phyloP scores from a whole-genome alignment of 208 protist species.

The Leishmania braziliensis region DNA sequence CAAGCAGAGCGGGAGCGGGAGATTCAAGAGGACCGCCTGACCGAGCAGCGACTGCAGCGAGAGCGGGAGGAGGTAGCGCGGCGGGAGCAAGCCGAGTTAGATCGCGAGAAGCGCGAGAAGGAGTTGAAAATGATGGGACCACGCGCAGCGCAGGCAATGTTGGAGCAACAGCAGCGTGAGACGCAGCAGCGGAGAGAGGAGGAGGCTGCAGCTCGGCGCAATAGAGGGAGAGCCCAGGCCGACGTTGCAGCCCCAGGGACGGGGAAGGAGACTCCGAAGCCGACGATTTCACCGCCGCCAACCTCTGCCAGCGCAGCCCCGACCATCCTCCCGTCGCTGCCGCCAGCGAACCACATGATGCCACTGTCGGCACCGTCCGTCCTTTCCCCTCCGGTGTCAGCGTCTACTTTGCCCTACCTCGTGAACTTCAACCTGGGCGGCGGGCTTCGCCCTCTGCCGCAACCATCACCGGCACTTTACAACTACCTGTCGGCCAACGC shows the following conservation, averaged over 20 bases:
- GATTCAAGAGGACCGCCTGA: slow-evolving; percentile 39
- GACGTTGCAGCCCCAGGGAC: neutral
- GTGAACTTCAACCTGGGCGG: slow-evolving; percentile 7
- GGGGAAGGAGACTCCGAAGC: neutral
- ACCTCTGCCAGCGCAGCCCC: neutral
- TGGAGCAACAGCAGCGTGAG: slow-evolving; percentile 32
- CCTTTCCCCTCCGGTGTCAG: neutral
- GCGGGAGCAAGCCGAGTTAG: slow-evolving; percentile 54
- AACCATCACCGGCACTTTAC: neutral
- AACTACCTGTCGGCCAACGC: slow-evolving; percentile 7
- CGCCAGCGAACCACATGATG: neutral
- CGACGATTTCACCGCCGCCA: neutral
- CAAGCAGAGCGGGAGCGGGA: slow-evolving; percentile 44
- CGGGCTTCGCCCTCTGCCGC: slow-evolving; percentile 7
- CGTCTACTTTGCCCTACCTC: slow-evolving; percentile 18
- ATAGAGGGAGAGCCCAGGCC: slow-evolving; percentile 6
- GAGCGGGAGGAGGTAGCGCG: slow-evolving; percentile 52
- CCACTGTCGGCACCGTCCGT: neutral
- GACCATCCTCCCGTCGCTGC: too few species aligned
- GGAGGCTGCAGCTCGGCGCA: slow-evolving; percentile 31
- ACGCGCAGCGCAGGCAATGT: slow-evolving; percentile 23
- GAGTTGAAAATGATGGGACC: slow-evolving; percentile 46
- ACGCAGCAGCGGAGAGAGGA: slow-evolving; percentile 31
- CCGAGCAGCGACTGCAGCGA: slow-evolving; percentile 47
- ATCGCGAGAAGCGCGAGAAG: slow-evolving; percentile 46